Percentiles rank a stretch among this genome's conserved stretches.
phyloP scores from a whole-genome alignment of 805 yeast species.

The Priceomyces melissophilus region DNA sequence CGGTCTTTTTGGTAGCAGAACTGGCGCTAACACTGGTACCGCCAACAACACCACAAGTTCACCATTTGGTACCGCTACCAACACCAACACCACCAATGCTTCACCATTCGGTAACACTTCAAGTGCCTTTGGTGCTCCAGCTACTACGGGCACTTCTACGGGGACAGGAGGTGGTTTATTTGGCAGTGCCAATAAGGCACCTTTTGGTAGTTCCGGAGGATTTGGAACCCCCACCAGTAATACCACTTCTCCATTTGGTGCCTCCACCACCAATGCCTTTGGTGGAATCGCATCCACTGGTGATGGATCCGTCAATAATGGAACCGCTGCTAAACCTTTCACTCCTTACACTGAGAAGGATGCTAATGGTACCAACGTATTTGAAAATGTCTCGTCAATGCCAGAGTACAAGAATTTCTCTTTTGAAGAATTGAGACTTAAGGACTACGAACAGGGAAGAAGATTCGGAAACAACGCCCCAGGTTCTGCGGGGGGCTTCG shows the following conservation, averaged over 20 bases:
- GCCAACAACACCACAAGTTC: constrained; percentile 19
- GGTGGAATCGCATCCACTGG: constrained; percentile 14
- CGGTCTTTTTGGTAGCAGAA: not conserved
- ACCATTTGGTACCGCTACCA: constrained; percentile 23
- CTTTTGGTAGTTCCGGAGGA: constrained; percentile 19
- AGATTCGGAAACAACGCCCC: constrained; percentile 47
- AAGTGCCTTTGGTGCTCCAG: constrained; percentile 18
- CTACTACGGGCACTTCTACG: not conserved
- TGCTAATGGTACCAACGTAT: constrained; percentile 49
- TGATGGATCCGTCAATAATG: constrained; percentile 45
- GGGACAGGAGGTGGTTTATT: constrained; percentile 16
- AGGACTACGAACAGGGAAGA: constrained; percentile 79
- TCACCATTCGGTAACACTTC: constrained; percentile 15
- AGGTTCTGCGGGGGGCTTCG: constrained; percentile 30
- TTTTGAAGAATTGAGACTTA: constrained; percentile 82
- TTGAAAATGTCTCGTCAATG: constrained; percentile 80
- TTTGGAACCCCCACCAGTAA: constrained; percentile 26
- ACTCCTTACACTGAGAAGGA: constrained; percentile 73
- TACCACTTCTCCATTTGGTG: constrained; percentile 22
- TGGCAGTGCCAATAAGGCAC: constrained; percentile 14
- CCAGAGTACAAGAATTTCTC: constrained; percentile 83
- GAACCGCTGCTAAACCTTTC: constrained; percentile 72
- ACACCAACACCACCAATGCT: constrained; percentile 16
- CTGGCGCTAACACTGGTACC: constrained; percentile 25
- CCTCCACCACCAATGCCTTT: constrained; percentile 13